Evolutionary conservation across 306 rosid species (phyloP).

Genomic region (Alnus glutinosa): DNA sequence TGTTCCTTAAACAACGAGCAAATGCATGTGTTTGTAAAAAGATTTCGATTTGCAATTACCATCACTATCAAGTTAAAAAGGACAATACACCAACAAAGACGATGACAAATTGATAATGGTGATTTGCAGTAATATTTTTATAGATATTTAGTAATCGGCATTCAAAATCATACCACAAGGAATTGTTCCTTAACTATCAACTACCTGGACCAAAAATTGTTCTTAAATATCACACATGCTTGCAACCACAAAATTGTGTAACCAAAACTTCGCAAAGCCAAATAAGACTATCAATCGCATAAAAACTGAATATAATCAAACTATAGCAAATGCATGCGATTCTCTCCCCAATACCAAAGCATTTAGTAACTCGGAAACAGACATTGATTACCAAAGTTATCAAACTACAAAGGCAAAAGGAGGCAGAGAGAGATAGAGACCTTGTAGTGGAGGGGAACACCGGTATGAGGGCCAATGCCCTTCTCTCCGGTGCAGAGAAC

Average conservation of each 20-base stretch:
- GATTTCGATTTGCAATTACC: neutral
- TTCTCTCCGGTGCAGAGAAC: conserved; percentile 76
- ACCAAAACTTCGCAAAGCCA: neutral
- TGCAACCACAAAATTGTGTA: neutral
- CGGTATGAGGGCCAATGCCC: conserved; percentile 55
- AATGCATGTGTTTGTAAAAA: neutral
- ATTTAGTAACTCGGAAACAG: too few species aligned
- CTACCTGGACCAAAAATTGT: neutral
- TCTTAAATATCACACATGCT: neutral
- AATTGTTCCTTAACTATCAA: neutral
- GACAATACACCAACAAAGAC: neutral
- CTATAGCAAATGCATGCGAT: neutral
- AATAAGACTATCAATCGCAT: neutral
- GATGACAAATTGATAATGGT: neutral
- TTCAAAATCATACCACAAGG: neutral
- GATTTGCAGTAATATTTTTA: neutral
- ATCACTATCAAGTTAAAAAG: neutral
- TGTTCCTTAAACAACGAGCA: neutral
- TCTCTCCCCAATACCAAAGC: neutral
- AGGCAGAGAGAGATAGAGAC: conserved; percentile 19
- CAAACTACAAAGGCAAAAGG: neutral
- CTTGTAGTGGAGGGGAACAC: conserved; percentile 69
- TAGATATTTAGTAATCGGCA: neutral
- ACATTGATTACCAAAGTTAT: too few species aligned
- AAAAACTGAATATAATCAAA: neutral